Evolutionary conservation across 768 basidiomycete genomes (phyloP), one percentile per base, ranked within the genome.

Genomic region (Agaricus subrufescens): DNA sequence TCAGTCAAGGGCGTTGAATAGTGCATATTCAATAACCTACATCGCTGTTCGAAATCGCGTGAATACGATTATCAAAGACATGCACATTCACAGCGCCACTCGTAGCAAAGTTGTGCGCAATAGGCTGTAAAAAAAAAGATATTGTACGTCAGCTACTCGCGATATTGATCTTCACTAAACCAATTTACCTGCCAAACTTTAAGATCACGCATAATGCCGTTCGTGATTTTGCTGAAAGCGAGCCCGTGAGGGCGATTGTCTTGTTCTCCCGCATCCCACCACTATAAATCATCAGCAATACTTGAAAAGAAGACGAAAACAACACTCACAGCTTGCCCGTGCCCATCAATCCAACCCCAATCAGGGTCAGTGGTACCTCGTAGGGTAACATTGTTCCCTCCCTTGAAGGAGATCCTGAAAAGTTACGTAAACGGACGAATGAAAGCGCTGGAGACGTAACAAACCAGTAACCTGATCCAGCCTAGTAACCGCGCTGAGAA

Each of bases 281-380:
- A 85, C 81, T 84, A 43, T 15, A 40, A 40, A 39, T 42, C 3
- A 29, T 23, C 5, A 58, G 25, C 1, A 19, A 10, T 27, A 29
- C 15, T 11, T 31, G 47, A 47, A 31, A 50, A 12, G 25, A 0
- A 1, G 2, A 3, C 38, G 19, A 30, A 40, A 34, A 11, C 2
- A 31, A 26, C 4, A 65, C 69, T 49, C 54, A 78, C 79, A 31
- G 73, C 73, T 68, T 84, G 81, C 1, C 84, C 84, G 50, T 85
- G 78, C 1, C 72, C 80, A 60, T 85, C 78, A 0, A 86, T 75
- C 83, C 83, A 86, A n/a, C 84, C 84, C 80, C 81, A 82, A 3
- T 80, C 57, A 0, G 81, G 77, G 58, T 86, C 78, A 10, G 64
- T 68, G 23, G 79, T 77, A 0, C 85, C 82, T 27, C 80, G 70